phyloP scores from a whole-genome alignment of 1,284 basidiomycete genomes.

The Fomitopsis schrenkii region DNA sequence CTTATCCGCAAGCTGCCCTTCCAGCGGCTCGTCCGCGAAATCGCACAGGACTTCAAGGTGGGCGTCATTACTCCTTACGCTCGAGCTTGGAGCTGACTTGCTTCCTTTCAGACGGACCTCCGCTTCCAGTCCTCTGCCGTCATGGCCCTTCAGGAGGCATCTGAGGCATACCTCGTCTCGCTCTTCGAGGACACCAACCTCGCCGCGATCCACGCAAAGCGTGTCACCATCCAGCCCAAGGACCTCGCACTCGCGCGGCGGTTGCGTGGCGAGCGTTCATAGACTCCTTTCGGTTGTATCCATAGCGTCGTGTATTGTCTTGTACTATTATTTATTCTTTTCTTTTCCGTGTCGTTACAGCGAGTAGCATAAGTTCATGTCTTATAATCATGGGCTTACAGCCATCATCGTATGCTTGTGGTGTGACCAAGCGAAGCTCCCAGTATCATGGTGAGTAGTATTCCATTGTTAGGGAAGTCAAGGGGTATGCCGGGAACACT shows the following conservation, averaged over 20 bases:
- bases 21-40: constrained; percentile 75
- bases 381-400: not conserved
- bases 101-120: constrained; percentile 58
- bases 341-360: constrained; percentile 9
- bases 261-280: constrained; percentile 27
- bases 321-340: constrained; percentile 19
- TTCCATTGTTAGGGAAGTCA: not conserved
- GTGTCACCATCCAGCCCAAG: constrained; percentile 72
- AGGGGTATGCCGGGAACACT: not conserved
- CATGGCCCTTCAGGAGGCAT: constrained; percentile 73
- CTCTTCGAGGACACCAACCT: constrained; percentile 74
- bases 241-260: constrained; percentile 43
- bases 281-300: constrained; percentile 7
- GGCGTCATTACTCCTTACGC: constrained; percentile 18
- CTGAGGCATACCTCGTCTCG: constrained; percentile 77
- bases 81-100: constrained; percentile 25
- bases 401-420: too few species aligned
- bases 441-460: not conserved
- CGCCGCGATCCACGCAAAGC: constrained; percentile 74
- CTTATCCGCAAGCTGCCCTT: constrained; percentile 78
- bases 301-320: constrained; percentile 8
- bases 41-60: constrained; percentile 71
- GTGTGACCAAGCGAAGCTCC: too few species aligned
- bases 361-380: not conserved
- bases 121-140: constrained; percentile 77